Evolutionary conservation across 345 rosid species (phyloP).

Genomic region (Euclidium syriacum): DNA sequence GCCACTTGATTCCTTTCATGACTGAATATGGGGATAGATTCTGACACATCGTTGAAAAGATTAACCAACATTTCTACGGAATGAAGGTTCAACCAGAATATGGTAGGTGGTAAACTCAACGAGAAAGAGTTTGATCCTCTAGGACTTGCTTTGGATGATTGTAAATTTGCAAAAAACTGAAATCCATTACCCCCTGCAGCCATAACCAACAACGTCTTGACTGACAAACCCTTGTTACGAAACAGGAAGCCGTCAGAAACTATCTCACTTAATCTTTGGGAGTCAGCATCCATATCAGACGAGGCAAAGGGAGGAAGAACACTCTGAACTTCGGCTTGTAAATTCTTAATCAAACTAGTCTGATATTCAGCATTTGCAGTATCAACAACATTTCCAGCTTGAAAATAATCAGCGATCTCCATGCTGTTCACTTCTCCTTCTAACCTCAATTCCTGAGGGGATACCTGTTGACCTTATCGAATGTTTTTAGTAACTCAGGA

Average conservation of each 20-base stretch:
- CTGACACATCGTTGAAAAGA: constrained; percentile 49
- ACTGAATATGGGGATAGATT: constrained; percentile 33
- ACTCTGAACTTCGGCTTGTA: constrained; percentile 58
- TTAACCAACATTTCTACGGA: constrained; percentile 46
- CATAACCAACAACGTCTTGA: constrained; percentile 53
- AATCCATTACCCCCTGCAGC: constrained; percentile 52
- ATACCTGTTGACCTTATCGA: constrained; percentile 60
- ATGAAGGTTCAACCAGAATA: constrained; percentile 64
- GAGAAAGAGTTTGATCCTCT: constrained; percentile 46
- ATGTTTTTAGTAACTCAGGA: constrained; percentile 15
- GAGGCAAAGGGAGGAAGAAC: constrained; percentile 56
- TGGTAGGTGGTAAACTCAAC: constrained; percentile 56
- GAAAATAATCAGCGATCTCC: constrained; percentile 57
- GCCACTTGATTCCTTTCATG: constrained; percentile 22
- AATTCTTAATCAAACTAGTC: constrained; percentile 37
- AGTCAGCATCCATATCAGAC: constrained; percentile 29
- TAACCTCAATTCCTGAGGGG: constrained; percentile 58
- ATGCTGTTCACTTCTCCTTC: constrained; percentile 58
- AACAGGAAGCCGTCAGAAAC: constrained; percentile 35
- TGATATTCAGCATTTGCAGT: constrained; percentile 21
- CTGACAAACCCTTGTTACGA: constrained; percentile 35
- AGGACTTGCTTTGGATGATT: constrained; percentile 38
- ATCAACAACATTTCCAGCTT: constrained; percentile 26
- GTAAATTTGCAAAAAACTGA: constrained; percentile 34
- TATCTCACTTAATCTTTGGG: constrained; percentile 29